phyloP scores from a whole-genome alignment of 148 eudicot species.

The Agrostemma githago region DNA sequence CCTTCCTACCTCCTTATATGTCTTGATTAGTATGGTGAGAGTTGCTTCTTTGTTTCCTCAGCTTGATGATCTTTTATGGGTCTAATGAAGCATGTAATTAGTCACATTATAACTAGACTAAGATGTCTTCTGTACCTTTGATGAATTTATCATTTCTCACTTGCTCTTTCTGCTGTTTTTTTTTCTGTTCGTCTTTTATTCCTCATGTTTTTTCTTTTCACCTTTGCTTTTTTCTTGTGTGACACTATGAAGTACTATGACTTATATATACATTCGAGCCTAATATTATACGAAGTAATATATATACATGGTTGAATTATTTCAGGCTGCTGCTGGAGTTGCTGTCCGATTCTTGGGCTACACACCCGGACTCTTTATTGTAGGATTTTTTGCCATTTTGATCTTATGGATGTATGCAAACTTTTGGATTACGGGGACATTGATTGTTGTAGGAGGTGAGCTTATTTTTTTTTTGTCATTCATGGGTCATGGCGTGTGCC shows the following conservation, averaged over 20 bases:
- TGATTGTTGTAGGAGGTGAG: slow-evolving; percentile 93
- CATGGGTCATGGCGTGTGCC: background rate
- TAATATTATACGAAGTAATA: background rate
- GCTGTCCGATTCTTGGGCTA: slow-evolving; percentile 90
- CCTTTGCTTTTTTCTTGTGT: background rate
- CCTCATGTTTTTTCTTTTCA: background rate
- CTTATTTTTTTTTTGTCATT: slow-evolving; percentile 15
- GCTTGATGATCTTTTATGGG: too few species aligned
- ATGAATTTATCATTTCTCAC: too few species aligned
- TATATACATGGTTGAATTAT: slow-evolving; percentile 25
- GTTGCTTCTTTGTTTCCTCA: background rate
- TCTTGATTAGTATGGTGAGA: slow-evolving; percentile 73
- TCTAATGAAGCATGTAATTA: too few species aligned
- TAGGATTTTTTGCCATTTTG: slow-evolving; percentile 85
- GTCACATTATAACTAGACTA: too few species aligned
- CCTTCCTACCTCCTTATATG: slow-evolving; percentile 64
- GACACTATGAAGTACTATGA: too few species aligned
- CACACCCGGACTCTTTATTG: slow-evolving; percentile 94
- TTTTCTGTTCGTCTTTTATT: too few species aligned
- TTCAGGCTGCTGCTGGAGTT: slow-evolving; percentile 90
- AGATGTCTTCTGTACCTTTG: too few species aligned
- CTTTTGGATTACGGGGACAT: slow-evolving; percentile 90
- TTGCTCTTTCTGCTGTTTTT: background rate
- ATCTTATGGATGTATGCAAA: slow-evolving; percentile 96
- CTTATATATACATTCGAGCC: background rate